Conservation (phyloP, 108 stramenopile species). For the Cyclotella distinguenda region DNA sequence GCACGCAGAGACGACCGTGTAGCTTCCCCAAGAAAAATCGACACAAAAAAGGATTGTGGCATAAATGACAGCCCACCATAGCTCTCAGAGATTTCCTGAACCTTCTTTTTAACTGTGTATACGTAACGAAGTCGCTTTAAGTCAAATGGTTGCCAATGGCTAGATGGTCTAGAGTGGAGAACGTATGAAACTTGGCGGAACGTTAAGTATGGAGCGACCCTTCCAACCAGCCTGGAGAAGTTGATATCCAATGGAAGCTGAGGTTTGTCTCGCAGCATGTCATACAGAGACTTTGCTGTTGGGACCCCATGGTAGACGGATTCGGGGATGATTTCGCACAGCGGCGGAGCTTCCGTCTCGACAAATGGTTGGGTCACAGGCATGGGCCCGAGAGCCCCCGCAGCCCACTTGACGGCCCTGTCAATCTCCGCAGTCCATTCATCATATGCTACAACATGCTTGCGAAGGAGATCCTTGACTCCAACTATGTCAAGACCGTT, state of each 20-base stretch:
- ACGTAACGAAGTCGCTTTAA: conserved; percentile 83
- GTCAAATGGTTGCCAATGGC: conserved; percentile 83
- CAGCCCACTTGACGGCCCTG: conserved; percentile 71
- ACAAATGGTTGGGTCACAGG: conserved; percentile 58
- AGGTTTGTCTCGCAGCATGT: conserved; percentile 65
- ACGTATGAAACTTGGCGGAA: conserved; percentile 80
- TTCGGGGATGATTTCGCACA: conserved; percentile 55
- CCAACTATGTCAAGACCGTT: conserved; percentile 83
- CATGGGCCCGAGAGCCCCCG: conserved; percentile 66
- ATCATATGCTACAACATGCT: conserved; percentile 70
- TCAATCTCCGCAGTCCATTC: conserved; percentile 87
- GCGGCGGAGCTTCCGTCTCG: conserved; percentile 69
- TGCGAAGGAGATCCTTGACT: conserved; percentile 75
- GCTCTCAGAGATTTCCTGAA: conserved; percentile 83
- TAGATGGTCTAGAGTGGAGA: conserved; percentile 58
- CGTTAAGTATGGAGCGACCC: conserved; percentile 79
- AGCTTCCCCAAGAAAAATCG: conserved; percentile 88
- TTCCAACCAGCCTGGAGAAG: conserved; percentile 69
- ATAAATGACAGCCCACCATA: conserved; percentile 88
- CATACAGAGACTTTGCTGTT: conserved; percentile 70
- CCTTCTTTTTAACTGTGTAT: conserved; percentile 84
- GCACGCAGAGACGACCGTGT: conserved; percentile 72
- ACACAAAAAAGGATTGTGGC: conserved; percentile 88
- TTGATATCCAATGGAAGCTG: conserved; percentile 69
- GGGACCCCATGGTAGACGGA: conserved; percentile 65